Base-by-base conservation (phyloP, 768 basidiomycete species). In the Hygrophorus pudorinus region DNA sequence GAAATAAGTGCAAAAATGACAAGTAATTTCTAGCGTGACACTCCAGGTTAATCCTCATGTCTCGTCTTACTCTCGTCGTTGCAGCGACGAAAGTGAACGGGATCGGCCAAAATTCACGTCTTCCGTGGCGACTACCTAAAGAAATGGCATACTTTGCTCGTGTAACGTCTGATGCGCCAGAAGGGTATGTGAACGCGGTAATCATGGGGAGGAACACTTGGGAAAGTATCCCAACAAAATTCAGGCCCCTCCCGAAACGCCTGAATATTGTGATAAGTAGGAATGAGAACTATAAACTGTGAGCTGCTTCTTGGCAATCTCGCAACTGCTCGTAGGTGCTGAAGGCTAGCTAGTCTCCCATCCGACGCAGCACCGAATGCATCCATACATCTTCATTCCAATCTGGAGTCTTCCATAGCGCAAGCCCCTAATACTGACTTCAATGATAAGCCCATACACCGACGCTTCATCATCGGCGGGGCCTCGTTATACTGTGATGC, bases 171-270 rank as follows among this genome's bases (percentile, higher is more conserved):
- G 65, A 60, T 31, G 75, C 79, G 27, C 76, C 79, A 5, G 62
- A 70, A 30, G 72, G 68, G 5, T 58, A 55, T 36, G 65, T 59
- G 46, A 98, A 97, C 62, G 78, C 75, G 1, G 82, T 97, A 14
- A 66, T 97, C 44, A 97, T 99, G 94, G 96, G 96, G 10, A 74
- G 94, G 45, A 91, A 87, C 56, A 94, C 92, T 11, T 99, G 96
- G 96, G 91, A 97, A 65, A 88, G 88, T 59, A 97, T 99, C 44
- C 94, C 96, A 6, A 51, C 57, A 14, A 86, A 79, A 59, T 86
- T 84, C 64, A 72, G 85, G 49, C 96, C 96, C 4, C 71, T 99
- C 14, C 67, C 73, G 33, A 74, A 72, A 35, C 72, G 96, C 40
- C 44, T 73, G 44, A 99, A 98, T 57, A 59, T 93, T 18, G 79